Conservation (phyloP, 2,329 filamentous ascomycete species). For the Aspergillus tamarii region DNA sequence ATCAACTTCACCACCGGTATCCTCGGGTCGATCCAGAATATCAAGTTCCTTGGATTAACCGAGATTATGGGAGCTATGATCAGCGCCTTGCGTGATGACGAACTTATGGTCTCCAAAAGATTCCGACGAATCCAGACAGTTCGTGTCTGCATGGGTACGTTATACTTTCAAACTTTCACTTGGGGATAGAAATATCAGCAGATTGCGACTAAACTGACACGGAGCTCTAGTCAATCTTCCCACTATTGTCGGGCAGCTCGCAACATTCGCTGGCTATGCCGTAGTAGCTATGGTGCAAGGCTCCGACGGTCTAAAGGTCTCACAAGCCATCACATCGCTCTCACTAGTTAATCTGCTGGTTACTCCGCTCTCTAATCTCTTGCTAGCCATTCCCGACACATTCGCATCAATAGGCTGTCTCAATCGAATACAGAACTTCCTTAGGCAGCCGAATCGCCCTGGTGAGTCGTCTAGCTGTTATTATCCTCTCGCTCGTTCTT, state of each 20-base stretch:
- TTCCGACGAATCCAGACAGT: conserved; percentile 23
- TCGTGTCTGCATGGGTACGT: conserved; percentile 20
- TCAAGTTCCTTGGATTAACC: conserved; percentile 44
- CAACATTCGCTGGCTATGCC: conserved; percentile 23
- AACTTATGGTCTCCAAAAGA: conserved; percentile 26
- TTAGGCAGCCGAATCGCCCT: conserved; percentile 25
- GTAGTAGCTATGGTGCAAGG: conserved; percentile 19
- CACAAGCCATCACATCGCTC: conserved; percentile 43
- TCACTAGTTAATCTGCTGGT: conserved; percentile 43
- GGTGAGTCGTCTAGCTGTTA: conserved; percentile 12
- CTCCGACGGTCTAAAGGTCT: conserved; percentile 34
- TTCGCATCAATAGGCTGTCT: conserved; percentile 45
- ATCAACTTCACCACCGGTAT: conserved; percentile 45
- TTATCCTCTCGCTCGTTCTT: background rate
- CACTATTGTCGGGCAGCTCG: conserved; percentile 18
- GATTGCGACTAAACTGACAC: conserved; percentile 1
- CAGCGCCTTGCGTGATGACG: conserved; percentile 23
- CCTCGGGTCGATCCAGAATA: conserved; percentile 45
- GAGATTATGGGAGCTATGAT: conserved; percentile 30
- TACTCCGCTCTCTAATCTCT: conserved; percentile 40
- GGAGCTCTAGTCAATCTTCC: conserved; percentile 19
- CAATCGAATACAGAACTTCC: conserved; percentile 34
- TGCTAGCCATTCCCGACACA: conserved; percentile 40
- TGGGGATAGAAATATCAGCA: background rate
- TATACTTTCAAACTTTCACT: background rate